phyloP scores from a whole-genome alignment of 371 early-diverging fungal genomes.

The Mortierella sp. region DNA sequence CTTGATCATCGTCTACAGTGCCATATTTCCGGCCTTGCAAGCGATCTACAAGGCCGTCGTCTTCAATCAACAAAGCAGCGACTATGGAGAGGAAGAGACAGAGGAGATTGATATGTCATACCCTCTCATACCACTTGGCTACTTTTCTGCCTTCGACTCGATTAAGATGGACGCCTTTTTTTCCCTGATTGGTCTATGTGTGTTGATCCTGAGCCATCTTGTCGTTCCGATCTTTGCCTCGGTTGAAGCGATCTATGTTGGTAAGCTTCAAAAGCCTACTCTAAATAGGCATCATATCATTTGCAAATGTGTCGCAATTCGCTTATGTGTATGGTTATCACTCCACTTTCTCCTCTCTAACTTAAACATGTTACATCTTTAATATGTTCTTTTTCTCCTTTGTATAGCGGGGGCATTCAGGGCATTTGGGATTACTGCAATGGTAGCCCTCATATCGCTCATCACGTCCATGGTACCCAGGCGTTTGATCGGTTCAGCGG shows the following conservation, averaged over 20 bases:
- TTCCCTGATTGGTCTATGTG: not conserved
- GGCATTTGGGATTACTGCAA: not conserved
- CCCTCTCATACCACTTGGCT: not conserved
- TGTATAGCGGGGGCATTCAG: not conserved
- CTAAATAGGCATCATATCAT: not conserved
- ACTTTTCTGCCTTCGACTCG: slow-evolving; percentile 4
- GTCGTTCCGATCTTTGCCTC: slow-evolving; percentile 16
- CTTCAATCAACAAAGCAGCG: not conserved
- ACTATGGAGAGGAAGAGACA: not conserved
- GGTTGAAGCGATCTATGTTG: slow-evolving; percentile 14
- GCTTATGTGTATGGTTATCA: not conserved
- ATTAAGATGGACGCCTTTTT: slow-evolving; percentile 28
- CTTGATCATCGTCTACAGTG: slow-evolving; percentile 6
- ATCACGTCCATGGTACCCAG: slow-evolving; percentile 20
- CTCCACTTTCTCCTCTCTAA: too few relatives aligned
- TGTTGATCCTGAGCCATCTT: not conserved
- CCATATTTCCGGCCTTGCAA: slow-evolving; percentile 19
- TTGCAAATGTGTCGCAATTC: not conserved
- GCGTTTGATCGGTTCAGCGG: slow-evolving; percentile 15
- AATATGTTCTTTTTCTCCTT: too few relatives aligned
- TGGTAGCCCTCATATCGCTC: slow-evolving; percentile 6
- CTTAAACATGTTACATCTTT: too few relatives aligned
- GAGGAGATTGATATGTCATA: not conserved
- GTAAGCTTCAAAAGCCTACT: slow-evolving; percentile 1
- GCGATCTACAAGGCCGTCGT: slow-evolving; percentile 8